Evolutionary conservation across 73 alveolate species (phyloP).

Genomic region (Paramecium bursaria): DNA sequence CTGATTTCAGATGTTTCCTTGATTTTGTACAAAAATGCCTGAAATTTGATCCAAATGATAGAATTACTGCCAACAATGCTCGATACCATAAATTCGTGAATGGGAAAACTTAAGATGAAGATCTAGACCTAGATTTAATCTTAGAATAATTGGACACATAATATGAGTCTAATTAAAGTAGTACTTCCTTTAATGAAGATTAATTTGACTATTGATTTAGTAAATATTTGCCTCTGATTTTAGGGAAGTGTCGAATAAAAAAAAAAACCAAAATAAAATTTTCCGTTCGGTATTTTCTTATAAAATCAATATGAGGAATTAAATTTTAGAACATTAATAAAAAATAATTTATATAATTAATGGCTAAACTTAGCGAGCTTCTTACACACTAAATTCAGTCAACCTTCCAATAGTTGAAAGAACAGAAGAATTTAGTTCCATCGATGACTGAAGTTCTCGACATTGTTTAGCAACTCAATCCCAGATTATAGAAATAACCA

Average conservation of each 20-base stretch:
- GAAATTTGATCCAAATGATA: slow-evolving; percentile 60
- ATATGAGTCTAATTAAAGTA: slow-evolving; percentile 58
- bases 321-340: too few species aligned
- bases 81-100: slow-evolving; percentile 52
- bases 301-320: slow-evolving; percentile 45
- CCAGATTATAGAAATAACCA: too few species aligned
- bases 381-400: too few species aligned
- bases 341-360: too few species aligned
- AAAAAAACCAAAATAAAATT: slow-evolving; percentile 27
- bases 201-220: slow-evolving; percentile 21
- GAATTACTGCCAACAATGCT: slow-evolving; percentile 62
- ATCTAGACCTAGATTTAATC: neutral
- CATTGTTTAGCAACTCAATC: too few species aligned
- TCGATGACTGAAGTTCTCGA: too few species aligned
- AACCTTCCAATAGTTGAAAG: too few species aligned
- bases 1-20: slow-evolving; percentile 52
- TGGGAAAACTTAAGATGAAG: slow-evolving; percentile 30
- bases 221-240: slow-evolving; percentile 32
- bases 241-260: neutral
- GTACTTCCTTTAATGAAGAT: slow-evolving; percentile 62
- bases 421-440: too few species aligned
- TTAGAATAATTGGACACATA: slow-evolving; percentile 42
- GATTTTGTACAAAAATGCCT: slow-evolving; percentile 52
- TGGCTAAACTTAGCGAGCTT: too few species aligned
- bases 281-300: slow-evolving; percentile 30